Conservation (phyloP, 305 asterid genomes). For the Rubia peregrina region DNA sequence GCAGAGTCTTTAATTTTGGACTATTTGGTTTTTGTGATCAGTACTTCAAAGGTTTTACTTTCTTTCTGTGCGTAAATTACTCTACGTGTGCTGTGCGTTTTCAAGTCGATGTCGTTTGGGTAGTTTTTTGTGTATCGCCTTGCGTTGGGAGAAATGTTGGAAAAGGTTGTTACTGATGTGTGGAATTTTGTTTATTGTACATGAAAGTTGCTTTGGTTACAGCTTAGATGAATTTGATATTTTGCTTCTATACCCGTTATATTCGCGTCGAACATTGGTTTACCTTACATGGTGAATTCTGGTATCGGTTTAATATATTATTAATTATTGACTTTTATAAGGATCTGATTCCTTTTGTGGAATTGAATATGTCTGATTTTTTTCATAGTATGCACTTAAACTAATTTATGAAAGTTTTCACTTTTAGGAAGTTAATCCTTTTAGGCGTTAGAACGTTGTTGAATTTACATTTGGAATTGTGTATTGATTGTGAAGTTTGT, state of each 20-base stretch:
- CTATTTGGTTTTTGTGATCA: conserved; percentile 14
- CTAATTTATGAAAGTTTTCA: background rate
- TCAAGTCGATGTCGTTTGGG: background rate
- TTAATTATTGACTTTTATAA: too few relatives aligned
- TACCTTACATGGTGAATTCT: too few relatives aligned
- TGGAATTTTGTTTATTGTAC: background rate
- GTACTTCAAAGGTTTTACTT: background rate
- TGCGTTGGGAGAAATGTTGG: background rate
- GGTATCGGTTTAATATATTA: too few relatives aligned
- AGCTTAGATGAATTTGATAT: background rate
- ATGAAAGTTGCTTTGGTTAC: background rate
- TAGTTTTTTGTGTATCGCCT: background rate
- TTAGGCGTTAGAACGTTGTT: background rate
- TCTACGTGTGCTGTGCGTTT: background rate
- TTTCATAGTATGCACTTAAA: too few relatives aligned
- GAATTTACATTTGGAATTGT: background rate
- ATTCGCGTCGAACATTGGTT: too few relatives aligned
- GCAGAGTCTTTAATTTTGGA: background rate
- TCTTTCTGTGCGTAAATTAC: background rate
- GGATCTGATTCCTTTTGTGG: too few relatives aligned
- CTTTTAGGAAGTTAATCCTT: background rate
- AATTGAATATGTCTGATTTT: too few relatives aligned
- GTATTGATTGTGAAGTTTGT: background rate
- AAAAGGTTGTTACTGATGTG: background rate
- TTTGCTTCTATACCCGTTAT: background rate